Base-by-base conservation (phyloP, 331 rosid species). In the Phaseolus coccineus region DNA sequence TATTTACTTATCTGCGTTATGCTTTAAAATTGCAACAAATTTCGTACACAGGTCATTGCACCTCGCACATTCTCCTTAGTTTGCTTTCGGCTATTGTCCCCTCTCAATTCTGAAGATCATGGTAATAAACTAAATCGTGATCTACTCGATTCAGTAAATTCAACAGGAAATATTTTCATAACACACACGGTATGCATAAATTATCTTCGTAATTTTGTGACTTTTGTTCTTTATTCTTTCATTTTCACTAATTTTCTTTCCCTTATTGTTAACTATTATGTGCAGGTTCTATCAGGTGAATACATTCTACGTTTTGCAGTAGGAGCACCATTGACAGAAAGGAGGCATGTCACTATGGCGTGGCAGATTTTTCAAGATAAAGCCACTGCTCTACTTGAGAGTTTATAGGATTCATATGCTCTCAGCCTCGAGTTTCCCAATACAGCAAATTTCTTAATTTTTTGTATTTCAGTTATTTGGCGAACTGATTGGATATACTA, bases 261-360 rank as follows among this genome's bases (percentile, higher is more conserved):
- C 25, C 40, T 77, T 75, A 64, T 50, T 73, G 9, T 25, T 51
- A 57, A 65, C 33, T 73, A 69, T 39, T 16, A 30, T 50, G 74
- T 78, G 89, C 93, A 95, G 99, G 96, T 89, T 22, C 83, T 93
- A 47, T 90, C 96, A 8, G 98, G 92, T 12, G 85, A 84, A 33
- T 91, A 81, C 87, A 51, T 87, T 69, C 88, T 95, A 27, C 94
- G 97, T 27, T 67, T 93, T 15, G 96, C 92, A 1, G 86, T 95
- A n/a, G 99, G 99, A 82, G 96, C 98, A 66, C 97, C 99, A 52
- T 81, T 95, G 91, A 95, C 97, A 10, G 97, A 93, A 86, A 85
- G 77, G 86, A 87, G 86, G 69, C 99, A 93, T 77, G 88, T 95
- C 70, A 28, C 14, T 64, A 83, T 24, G 44, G 86, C 89, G 2